phyloP scores from a whole-genome alignment of 1,284 basidiomycete genomes.

The Bjerkandera adusta region DNA sequence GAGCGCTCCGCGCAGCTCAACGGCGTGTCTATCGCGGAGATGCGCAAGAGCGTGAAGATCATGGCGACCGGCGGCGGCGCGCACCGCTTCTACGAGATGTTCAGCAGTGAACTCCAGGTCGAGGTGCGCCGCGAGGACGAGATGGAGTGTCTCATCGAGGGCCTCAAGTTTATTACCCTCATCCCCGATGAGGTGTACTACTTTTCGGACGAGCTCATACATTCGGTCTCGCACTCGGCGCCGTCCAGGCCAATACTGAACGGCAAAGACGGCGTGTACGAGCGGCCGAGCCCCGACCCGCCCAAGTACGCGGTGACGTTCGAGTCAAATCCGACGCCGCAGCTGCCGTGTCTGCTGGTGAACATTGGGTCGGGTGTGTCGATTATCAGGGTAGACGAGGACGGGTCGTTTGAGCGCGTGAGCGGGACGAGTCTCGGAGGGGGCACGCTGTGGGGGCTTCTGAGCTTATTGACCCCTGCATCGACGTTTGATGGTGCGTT shows the following conservation, averaged over 20 bases:
- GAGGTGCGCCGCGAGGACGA: constrained; percentile 93
- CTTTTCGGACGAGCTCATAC: constrained; percentile 97
- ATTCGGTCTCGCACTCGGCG: constrained; percentile 74
- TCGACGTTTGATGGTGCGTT: constrained; percentile 90
- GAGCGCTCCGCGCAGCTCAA: constrained; percentile 86
- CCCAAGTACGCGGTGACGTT: constrained; percentile 91
- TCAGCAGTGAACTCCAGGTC: constrained; percentile 76
- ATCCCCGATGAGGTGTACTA: constrained; percentile 99
- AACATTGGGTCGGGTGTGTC: constrained; percentile 99
- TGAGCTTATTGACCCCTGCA: constrained; percentile 95
- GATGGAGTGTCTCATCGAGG: constrained; percentile 98
- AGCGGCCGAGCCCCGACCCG: constrained; percentile 90
- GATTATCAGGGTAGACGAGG: constrained; percentile 95
- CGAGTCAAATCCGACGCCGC: constrained; percentile 75
- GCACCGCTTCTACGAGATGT: constrained; percentile 88
- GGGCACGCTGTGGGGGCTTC: constrained; percentile 98
- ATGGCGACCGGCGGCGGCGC: constrained; percentile 99
- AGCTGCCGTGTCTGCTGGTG: constrained; percentile 94
- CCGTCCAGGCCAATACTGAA: constrained; percentile 15
- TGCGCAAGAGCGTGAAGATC: constrained; percentile 93
- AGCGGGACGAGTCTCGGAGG: constrained; percentile 97
- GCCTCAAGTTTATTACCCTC: constrained; percentile 93
- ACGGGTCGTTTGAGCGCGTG: constrained; percentile 94
- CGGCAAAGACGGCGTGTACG: constrained; percentile 44
- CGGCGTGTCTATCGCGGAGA: constrained; percentile 84